Evolutionary conservation across 169 alveolate species (phyloP).

Genomic region (Plasmodium knowlesi): DNA sequence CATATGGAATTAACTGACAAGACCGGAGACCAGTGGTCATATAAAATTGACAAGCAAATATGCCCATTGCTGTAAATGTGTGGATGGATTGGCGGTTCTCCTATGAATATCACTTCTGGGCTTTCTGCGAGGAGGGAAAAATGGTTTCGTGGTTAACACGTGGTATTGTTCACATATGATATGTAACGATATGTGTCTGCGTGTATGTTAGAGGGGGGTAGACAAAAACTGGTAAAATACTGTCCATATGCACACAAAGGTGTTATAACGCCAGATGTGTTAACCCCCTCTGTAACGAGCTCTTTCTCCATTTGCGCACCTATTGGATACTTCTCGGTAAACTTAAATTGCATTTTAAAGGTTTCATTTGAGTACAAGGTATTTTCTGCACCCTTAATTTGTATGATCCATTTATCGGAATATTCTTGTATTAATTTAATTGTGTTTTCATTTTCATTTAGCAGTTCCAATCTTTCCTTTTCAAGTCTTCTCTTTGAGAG

Average conservation of each 20-base stretch:
- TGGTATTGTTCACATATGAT: not conserved
- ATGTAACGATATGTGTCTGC: not conserved
- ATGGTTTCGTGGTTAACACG: not conserved
- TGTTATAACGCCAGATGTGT: not conserved
- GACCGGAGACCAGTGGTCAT: conserved; percentile 84
- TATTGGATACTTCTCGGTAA: conserved; percentile 77
- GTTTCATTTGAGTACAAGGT: conserved; percentile 75
- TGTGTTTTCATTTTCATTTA: conserved; percentile 59
- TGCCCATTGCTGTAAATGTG: conserved; percentile 96
- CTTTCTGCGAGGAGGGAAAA: conserved; percentile 86
- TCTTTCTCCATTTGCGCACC: conserved; percentile 22
- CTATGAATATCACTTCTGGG: conserved; percentile 93
- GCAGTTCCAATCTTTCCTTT: conserved; percentile 54
- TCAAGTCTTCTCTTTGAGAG: conserved; percentile 66
- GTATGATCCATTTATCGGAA: conserved; percentile 76
- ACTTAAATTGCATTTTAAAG: conserved; percentile 75
- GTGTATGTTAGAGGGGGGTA: not conserved
- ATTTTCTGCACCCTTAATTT: conserved; percentile 79
- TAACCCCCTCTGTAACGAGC: not conserved
- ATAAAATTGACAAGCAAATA: conserved; percentile 92
- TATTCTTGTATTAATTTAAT: conserved; percentile 52
- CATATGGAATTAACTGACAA: conserved; percentile 77
- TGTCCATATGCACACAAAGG: not conserved
- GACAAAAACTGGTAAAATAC: not conserved
- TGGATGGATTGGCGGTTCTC: conserved; percentile 93